Evolutionary conservation across 164 flowering plant species (phyloP).

Genomic region (Warburgia ugandensis): DNA sequence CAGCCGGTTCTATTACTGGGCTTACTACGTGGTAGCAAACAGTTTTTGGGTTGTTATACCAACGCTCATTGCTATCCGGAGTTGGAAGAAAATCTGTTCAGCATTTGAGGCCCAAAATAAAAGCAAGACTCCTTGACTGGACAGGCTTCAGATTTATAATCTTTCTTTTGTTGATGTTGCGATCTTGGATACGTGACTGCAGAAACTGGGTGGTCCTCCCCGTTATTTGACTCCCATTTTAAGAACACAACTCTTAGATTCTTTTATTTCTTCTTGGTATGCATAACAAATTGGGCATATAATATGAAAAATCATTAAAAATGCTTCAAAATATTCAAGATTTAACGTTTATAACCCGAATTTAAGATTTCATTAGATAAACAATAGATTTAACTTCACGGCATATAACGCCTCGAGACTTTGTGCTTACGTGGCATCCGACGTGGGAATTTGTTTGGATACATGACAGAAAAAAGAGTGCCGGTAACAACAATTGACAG

Average conservation of each 20-base stretch:
- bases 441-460: too few species aligned
- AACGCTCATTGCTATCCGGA: slow-evolving; percentile 41
- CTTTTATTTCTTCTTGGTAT: not conserved
- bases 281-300: not conserved
- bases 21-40: slow-evolving; percentile 64
- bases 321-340: not conserved
- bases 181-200: too few species aligned
- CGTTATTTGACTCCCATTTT: not conserved
- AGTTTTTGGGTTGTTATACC: slow-evolving; percentile 75
- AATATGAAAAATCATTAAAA: not conserved
- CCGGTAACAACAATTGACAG: too few species aligned
- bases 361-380: too few species aligned
- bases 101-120: slow-evolving; percentile 40
- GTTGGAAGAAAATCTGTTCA: slow-evolving; percentile 76
- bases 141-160: not conserved
- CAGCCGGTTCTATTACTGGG: slow-evolving; percentile 50
- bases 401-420: too few species aligned
- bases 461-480: too few species aligned
- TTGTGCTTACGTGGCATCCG: too few species aligned
- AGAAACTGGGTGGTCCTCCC: not conserved
- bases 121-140: slow-evolving; percentile 41
- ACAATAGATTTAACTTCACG: too few species aligned
- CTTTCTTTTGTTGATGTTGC: not conserved
- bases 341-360: too few species aligned
- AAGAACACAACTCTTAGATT: not conserved